phyloP scores from a whole-genome alignment of 257 asterid genomes.

The Ophiorrhiza pumila region DNA sequence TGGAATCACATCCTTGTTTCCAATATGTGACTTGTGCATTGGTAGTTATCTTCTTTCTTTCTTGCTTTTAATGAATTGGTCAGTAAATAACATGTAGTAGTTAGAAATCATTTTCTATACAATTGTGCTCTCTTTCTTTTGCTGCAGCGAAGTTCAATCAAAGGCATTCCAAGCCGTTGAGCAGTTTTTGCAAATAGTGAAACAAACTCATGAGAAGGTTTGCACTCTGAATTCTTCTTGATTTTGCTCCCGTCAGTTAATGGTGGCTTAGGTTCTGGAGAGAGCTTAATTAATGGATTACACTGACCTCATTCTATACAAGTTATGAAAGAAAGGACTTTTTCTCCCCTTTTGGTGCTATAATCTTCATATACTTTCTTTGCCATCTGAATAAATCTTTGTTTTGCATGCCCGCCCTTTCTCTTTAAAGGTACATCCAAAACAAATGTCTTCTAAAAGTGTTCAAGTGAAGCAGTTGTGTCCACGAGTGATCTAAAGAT shows the following conservation, averaged over 20 bases:
- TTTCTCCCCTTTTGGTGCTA: background rate
- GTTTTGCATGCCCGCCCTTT: background rate
- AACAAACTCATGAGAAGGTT: constrained; percentile 76
- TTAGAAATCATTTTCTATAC: background rate
- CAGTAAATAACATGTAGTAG: background rate
- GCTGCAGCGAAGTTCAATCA: constrained; percentile 75
- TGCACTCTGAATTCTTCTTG: constrained; percentile 9
- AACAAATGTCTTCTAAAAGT: background rate
- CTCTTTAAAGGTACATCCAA: background rate
- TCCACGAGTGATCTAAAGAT: background rate
- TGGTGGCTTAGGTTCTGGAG: background rate
- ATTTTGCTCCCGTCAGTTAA: background rate
- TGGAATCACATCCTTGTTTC: background rate
- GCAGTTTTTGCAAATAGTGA: constrained; percentile 86
- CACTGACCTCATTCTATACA: background rate
- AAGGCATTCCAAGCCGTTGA: constrained; percentile 96
- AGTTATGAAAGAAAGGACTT: background rate
- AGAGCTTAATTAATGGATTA: background rate
- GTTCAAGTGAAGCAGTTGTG: background rate
- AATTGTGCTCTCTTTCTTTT: constrained; percentile 10
- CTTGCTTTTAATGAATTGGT: background rate
- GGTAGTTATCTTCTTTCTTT: background rate
- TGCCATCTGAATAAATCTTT: background rate
- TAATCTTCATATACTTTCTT: background rate
- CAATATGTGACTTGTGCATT: background rate